A percentile compares a stretch with the other conserved stretches of the same genome.
Conservation (phyloP, 352 stramenopile genomes). For the Phytophthora niederhauseri region DNA sequence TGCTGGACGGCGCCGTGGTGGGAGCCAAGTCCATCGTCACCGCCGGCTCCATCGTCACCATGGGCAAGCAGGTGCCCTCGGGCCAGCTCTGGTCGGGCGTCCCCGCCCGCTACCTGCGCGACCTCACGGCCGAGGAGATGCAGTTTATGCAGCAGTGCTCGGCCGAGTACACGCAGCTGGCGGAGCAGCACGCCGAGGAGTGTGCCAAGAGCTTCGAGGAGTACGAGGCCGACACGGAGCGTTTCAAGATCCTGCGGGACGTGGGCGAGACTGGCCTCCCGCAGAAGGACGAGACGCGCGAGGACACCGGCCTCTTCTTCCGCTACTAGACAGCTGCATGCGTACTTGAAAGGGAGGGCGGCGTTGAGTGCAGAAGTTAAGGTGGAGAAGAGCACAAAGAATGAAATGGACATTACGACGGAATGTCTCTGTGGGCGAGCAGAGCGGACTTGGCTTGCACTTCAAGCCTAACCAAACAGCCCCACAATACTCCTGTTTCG, state of each 20-base stretch:
- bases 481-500: background rate
- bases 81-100: conserved; percentile 91
- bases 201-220: conserved; percentile 86
- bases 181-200: conserved; percentile 74
- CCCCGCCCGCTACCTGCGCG: conserved; percentile 82
- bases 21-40: conserved; percentile 91
- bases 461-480: background rate
- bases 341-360: conserved; percentile 6
- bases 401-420: conserved; percentile 42
- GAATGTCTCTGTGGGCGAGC: conserved; percentile 8
- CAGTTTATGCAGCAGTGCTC: conserved; percentile 92
- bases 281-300: conserved; percentile 68
- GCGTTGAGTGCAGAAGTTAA: conserved; percentile 32
- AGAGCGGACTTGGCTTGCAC: conserved; percentile 2
- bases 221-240: conserved; percentile 78
- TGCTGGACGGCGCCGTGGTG: conserved; percentile 91
- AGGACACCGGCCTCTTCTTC: conserved; percentile 89
- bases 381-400: conserved; percentile 34
- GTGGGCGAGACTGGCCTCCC: conserved; percentile 82
- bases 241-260: conserved; percentile 77
- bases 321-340: conserved; percentile 77
- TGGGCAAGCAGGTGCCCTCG: conserved; percentile 87
- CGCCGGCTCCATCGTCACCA: conserved; percentile 89
- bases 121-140: conserved; percentile 86
- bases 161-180: conserved; percentile 85